phyloP scores from a whole-genome alignment of 345 rosid species.

The Citrus inodora region DNA sequence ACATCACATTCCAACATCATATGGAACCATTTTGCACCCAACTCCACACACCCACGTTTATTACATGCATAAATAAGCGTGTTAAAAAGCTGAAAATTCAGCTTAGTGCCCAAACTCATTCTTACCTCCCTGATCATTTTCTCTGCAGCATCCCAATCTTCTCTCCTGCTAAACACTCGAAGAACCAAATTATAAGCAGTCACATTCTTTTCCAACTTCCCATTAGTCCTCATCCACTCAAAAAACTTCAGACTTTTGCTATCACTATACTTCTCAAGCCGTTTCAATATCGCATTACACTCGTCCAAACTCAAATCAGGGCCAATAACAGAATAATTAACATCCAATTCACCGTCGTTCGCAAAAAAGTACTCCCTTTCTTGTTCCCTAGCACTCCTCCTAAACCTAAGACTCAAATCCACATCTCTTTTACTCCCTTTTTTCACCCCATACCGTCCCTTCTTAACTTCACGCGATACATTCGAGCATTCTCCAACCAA shows the following conservation, averaged over 20 bases:
- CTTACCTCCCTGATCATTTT: conserved; percentile 41
- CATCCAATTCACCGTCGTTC: conserved; percentile 46
- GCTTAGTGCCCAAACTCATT: conserved; percentile 27
- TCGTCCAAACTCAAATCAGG: conserved; percentile 47
- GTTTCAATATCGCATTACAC: conserved; percentile 60
- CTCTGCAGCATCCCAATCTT: conserved; percentile 79
- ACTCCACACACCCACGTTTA: conserved; percentile 50
- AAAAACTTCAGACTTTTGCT: conserved; percentile 54
- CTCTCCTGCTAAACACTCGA: conserved; percentile 62
- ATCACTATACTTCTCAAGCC: conserved; percentile 63
- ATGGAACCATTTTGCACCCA: conserved; percentile 64
- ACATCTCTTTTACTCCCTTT: conserved; percentile 29
- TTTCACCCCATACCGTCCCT: conserved; percentile 17
- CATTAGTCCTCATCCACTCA: conserved; percentile 75
- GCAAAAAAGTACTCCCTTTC: conserved; percentile 35
- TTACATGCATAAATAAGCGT: conserved; percentile 60
- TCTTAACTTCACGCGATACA: conserved; percentile 19
- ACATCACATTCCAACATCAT: conserved; percentile 73
- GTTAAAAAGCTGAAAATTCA: conserved; percentile 64
- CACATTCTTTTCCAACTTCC: conserved; percentile 57
- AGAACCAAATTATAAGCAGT: conserved; percentile 67
- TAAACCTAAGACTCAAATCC: conserved; percentile 27
- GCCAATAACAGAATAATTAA: conserved; percentile 41
- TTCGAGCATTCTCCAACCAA: conserved; percentile 20
- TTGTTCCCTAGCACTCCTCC: conserved; percentile 27